Conservation (phyloP, 1,284 basidiomycete genomes). For the Rugosomyces carneus region DNA sequence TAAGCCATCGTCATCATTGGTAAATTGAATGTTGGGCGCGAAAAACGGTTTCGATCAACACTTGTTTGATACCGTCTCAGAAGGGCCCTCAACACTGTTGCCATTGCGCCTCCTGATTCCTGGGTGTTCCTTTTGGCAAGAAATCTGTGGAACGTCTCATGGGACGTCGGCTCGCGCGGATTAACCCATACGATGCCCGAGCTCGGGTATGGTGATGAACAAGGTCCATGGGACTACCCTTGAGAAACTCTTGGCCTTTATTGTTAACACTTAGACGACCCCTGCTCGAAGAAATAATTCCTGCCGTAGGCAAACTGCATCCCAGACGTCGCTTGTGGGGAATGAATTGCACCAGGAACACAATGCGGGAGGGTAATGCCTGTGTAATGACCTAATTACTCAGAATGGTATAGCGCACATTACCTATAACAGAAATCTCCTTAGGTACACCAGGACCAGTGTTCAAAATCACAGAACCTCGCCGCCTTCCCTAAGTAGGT, state of each 20-base stretch:
- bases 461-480: not conserved
- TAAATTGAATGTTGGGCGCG: not conserved
- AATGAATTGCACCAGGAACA: not conserved
- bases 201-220: not conserved
- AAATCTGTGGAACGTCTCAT: not conserved
- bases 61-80: not conserved
- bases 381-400: not conserved
- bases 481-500: slow-evolving; percentile 1
- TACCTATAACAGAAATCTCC: not conserved
- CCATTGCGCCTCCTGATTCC: not conserved
- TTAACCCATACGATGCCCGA: slow-evolving; percentile 1
- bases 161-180: not conserved
- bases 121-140: not conserved
- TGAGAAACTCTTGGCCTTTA: not conserved
- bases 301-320: not conserved
- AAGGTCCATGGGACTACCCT: not conserved
- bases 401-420: not conserved
- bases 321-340: not conserved
- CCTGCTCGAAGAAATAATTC: not conserved
- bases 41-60: not conserved
- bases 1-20: not conserved
- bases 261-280: not conserved
- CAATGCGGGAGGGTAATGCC: not conserved
- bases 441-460: not conserved
- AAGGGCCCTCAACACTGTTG: too few relatives aligned